phyloP scores from a whole-genome alignment of 73 alveolate species.

The Paramecium primaurelia region DNA sequence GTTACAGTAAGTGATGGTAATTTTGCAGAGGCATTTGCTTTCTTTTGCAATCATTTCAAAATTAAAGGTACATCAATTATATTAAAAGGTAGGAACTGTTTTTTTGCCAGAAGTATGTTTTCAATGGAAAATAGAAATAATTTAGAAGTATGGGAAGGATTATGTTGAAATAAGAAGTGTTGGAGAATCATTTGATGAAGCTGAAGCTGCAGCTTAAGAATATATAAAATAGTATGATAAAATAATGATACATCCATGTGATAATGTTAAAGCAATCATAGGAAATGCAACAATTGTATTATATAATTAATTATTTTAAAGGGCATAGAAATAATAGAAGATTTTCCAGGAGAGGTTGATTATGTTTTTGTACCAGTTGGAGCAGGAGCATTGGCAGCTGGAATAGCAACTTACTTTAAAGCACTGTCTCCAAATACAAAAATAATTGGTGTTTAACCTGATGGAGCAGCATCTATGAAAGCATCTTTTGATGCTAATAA shows the following conservation, averaged over 20 bases:
- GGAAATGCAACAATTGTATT: conserved; percentile 39
- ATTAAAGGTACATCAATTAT: neutral
- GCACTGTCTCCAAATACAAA: conserved; percentile 47
- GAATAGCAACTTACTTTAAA: conserved; percentile 26
- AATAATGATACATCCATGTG: neutral
- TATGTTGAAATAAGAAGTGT: conserved; percentile 35
- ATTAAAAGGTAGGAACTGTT: neutral
- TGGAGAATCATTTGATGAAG: conserved; percentile 33
- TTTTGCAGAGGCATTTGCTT: conserved; percentile 50
- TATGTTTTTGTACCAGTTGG: conserved; percentile 51
- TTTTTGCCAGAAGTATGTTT: conserved; percentile 46
- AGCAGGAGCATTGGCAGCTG: conserved; percentile 59
- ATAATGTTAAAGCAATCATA: neutral
- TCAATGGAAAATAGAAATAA: conserved; percentile 16
- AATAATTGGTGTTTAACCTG: conserved; percentile 35
- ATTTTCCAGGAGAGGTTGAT: conserved; percentile 51
- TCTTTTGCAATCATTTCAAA: conserved; percentile 32
- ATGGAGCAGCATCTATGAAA: conserved; percentile 50
- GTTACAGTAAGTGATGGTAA: conserved; percentile 54
- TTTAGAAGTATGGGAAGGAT: conserved; percentile 46
- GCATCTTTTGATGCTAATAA: conserved; percentile 40
- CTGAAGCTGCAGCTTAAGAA: conserved; percentile 9
- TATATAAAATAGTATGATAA: neutral
- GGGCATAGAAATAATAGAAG: conserved; percentile 54
- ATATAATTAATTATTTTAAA: neutral